These are phyloP conservation scores for Aspergillus vadensis DNA, from an alignment of 2,329 filamentous ascomycete genomes.

Conservation along the genomic window DNA sequence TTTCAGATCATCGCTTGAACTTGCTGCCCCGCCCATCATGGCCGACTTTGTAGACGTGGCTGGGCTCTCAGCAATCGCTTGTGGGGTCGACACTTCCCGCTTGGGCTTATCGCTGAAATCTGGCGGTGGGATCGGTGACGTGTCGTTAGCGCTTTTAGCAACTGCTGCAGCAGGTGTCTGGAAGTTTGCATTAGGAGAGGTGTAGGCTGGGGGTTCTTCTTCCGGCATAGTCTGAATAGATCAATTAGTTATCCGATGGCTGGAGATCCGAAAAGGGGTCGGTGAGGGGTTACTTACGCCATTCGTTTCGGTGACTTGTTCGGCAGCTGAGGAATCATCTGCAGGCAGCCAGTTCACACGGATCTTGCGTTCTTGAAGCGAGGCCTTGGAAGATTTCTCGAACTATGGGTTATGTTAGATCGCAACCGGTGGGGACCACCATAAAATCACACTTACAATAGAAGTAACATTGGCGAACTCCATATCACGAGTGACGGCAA, in stretches of 20 bases:
- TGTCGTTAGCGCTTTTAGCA: constrained; percentile 39
- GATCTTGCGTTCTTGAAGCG: constrained; percentile 92
- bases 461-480: constrained; percentile 78
- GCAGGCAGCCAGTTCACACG: constrained; percentile 80
- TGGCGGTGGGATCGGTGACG: constrained; percentile 38
- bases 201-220: constrained; percentile 56
- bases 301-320: constrained; percentile 32
- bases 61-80: constrained; percentile 28
- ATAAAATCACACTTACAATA: constrained; percentile 63
- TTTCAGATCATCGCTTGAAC: constrained; percentile 65
- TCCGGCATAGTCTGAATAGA: constrained; percentile 33
- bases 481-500: constrained; percentile 78
- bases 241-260: constrained; percentile 12
- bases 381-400: constrained; percentile 71
- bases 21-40: constrained; percentile 51
- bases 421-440: constrained; percentile 1
- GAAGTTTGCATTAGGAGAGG: constrained; percentile 56
- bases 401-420: constrained; percentile 56
- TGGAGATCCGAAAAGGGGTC: not conserved
- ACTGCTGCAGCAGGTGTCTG: constrained; percentile 49
- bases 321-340: constrained; percentile 47
- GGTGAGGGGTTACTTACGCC: constrained; percentile 34
- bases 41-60: constrained; percentile 49
- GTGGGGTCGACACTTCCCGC: constrained; percentile 45
- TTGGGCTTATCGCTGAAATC: constrained; percentile 39